Percentiles rank a stretch among this genome's conserved stretches.
Evolutionary conservation across 2,329 filamentous ascomycete species (phyloP).

Genomic region (Fusarium protoensiforme): DNA sequence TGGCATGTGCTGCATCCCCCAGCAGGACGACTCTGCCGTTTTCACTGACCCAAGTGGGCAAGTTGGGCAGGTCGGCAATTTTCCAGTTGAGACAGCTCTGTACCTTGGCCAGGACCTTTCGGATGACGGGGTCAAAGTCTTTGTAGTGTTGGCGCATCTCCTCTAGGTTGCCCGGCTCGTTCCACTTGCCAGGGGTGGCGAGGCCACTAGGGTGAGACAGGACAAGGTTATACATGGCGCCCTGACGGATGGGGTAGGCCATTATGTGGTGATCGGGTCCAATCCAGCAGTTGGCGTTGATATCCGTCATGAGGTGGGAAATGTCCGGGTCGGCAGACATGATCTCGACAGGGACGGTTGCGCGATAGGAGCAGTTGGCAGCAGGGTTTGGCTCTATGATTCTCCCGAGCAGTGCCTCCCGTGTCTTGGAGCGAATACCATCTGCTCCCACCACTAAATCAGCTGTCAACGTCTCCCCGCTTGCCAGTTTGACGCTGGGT

Average conservation of each 20-base stretch:
- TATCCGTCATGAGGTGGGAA: neutral
- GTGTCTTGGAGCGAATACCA: neutral
- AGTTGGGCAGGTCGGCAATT: neutral
- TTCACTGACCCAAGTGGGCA: neutral
- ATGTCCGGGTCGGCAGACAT: neutral
- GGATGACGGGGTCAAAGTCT: neutral
- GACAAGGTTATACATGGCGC: neutral
- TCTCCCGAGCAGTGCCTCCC: neutral
- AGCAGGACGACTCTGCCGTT: neutral
- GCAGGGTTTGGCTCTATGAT: neutral
- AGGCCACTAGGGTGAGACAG: neutral
- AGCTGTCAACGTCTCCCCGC: neutral
- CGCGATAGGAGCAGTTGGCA: slow-evolving; percentile 3
- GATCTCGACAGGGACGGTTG: neutral
- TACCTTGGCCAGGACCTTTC: neutral
- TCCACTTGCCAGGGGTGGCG: neutral
- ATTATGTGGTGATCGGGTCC: neutral
- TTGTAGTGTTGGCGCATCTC: neutral
- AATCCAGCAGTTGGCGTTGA: neutral
- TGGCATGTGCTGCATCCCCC: neutral
- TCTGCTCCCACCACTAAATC: neutral
- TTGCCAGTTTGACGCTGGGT: neutral
- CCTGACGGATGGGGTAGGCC: neutral
- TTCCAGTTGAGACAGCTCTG: neutral
- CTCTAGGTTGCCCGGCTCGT: neutral